A percentile compares a stretch with the other conserved stretches of the same genome.
phyloP scores from a whole-genome alignment of 1,284 basidiomycete species.

The Afroboletus lepidellus region DNA sequence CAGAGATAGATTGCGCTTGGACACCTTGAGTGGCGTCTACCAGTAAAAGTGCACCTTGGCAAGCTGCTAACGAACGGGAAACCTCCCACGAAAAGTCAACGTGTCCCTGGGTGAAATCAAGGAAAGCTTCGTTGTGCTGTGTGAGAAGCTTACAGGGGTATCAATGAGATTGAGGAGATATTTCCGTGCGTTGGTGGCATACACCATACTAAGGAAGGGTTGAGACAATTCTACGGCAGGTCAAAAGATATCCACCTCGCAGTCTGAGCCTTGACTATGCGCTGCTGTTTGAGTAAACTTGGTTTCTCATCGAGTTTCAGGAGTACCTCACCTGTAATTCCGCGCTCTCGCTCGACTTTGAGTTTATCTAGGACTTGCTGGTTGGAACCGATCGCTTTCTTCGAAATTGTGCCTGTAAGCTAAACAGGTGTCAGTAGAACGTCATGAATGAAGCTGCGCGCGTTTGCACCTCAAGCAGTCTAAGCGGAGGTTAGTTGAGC shows the following conservation, averaged over 20 bases:
- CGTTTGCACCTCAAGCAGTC: conserved; percentile 63
- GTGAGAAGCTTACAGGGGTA: conserved; percentile 67
- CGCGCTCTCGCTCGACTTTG: conserved; percentile 94
- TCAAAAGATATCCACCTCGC: conserved; percentile 56
- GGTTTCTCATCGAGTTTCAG: not conserved
- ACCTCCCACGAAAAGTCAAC: conserved; percentile 98
- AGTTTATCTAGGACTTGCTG: conserved; percentile 94
- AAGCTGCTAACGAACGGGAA: conserved; percentile 87
- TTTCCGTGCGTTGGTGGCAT: conserved; percentile 49
- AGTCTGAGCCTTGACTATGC: conserved; percentile 83
- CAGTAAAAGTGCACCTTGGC: conserved; percentile 87
- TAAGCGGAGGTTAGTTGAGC: conserved; percentile 25
- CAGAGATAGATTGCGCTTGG: conserved; percentile 96
- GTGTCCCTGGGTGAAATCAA: conserved; percentile 62
- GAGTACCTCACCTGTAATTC: conserved; percentile 73
- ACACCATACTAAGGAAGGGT: conserved; percentile 66
- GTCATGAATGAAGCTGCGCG: not conserved
- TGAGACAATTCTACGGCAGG: not conserved
- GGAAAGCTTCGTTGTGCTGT: not conserved
- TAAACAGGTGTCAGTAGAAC: conserved; percentile 34
- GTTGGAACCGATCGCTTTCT: conserved; percentile 63
- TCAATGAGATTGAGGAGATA: conserved; percentile 95
- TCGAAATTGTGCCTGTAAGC: conserved; percentile 85
- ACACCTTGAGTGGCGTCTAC: conserved; percentile 98
- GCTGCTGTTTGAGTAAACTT: conserved; percentile 3